These are phyloP conservation scores for Trichoderma sp. DNA, from an alignment of 2,329 filamentous ascomycete species.

Conservation along the genomic window DNA sequence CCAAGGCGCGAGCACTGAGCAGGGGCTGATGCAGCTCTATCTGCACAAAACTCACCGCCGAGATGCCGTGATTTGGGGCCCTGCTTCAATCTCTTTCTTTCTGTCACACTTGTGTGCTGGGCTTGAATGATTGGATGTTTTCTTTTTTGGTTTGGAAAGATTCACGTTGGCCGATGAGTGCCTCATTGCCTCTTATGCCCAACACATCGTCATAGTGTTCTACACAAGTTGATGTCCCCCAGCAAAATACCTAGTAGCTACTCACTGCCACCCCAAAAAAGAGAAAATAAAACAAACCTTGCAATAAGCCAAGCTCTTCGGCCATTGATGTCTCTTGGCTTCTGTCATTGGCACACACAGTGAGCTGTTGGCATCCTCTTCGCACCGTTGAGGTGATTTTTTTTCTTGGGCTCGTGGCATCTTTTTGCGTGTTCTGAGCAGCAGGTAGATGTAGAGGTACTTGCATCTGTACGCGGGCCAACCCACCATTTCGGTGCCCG, in stretches of 20 bases:
- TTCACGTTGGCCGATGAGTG: neutral
- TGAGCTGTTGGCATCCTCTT: neutral
- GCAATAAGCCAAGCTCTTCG: neutral
- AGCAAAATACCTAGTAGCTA: neutral
- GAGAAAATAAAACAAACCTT: neutral
- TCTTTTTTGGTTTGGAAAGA: neutral
- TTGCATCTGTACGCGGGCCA: neutral
- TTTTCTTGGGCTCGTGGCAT: neutral
- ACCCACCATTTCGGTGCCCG: neutral
- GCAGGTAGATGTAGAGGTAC: neutral
- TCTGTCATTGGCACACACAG: neutral
- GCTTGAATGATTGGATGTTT: neutral
- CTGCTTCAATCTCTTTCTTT: neutral
- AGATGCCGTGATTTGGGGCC: neutral
- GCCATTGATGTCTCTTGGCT: neutral
- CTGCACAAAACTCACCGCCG: constrained; percentile 13
- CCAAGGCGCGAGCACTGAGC: neutral
- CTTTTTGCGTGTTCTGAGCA: neutral
- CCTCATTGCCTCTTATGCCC: neutral
- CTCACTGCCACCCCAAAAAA: neutral
- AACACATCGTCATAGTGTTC: neutral
- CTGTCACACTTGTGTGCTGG: neutral
- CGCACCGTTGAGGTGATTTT: neutral
- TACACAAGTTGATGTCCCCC: neutral
- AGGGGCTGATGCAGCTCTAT: neutral